These are phyloP conservation scores for Pseudonectria foliicola DNA, from an alignment of 2,329 filamentous ascomycete species.

Conservation along the genomic window DNA sequence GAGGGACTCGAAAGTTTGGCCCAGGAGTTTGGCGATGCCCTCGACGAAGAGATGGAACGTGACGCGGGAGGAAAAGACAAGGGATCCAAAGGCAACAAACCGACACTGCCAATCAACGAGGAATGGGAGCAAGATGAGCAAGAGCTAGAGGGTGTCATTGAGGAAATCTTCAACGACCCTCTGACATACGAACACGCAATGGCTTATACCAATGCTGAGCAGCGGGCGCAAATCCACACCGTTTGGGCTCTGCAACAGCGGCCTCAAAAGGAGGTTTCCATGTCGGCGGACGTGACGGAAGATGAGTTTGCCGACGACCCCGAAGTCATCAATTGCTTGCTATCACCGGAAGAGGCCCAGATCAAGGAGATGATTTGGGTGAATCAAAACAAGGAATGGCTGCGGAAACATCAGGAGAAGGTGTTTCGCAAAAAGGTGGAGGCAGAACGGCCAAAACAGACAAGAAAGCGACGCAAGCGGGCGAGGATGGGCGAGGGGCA, in stretches of 20 bases:
- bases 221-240: conserved; percentile 47
- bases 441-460: conserved; percentile 48
- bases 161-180: conserved; percentile 59
- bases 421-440: conserved; percentile 65
- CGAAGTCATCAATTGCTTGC: conserved; percentile 74
- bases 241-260: conserved; percentile 43
- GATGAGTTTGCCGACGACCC: conserved; percentile 85
- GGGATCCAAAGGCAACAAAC: conserved; percentile 22
- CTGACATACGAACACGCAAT: conserved; percentile 49
- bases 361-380: conserved; percentile 93
- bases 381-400: conserved; percentile 88
- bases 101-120: conserved; percentile 50
- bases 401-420: conserved; percentile 80
- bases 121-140: conserved; percentile 59
- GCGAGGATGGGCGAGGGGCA: conserved; percentile 59
- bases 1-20: conserved; percentile 35
- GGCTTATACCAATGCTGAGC: conserved; percentile 50
- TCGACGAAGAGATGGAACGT: conserved; percentile 24
- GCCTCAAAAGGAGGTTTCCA: conserved; percentile 42
- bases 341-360: conserved; percentile 65
- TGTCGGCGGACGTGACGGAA: conserved; percentile 62
- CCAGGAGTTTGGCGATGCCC: conserved; percentile 36
- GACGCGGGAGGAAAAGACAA: conserved; percentile 16
- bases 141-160: conserved; percentile 62
- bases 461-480: conserved; percentile 46